Percentiles rank a stretch among this genome's conserved stretches.
phyloP scores from a whole-genome alignment of 1,284 basidiomycete species.

The Rugosomyces carneus region DNA sequence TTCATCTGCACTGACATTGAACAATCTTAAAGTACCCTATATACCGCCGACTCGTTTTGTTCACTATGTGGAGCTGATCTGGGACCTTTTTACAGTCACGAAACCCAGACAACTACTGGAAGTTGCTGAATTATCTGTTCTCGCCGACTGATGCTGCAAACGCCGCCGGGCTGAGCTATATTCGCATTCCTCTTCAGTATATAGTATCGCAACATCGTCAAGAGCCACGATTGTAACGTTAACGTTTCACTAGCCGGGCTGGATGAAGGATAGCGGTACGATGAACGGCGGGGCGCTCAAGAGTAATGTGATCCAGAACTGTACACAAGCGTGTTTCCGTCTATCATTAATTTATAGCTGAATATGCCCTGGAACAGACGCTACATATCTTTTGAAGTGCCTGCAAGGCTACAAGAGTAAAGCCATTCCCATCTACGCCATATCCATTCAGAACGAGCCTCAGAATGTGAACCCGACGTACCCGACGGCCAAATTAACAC shows the following conservation, averaged over 20 bases:
- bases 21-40: constrained; percentile 40
- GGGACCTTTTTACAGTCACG: constrained; percentile 22
- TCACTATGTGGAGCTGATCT: neutral
- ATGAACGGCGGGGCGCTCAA: constrained; percentile 45
- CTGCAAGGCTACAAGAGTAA: constrained; percentile 45
- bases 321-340: constrained; percentile 18
- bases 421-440: constrained; percentile 43
- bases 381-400: constrained; percentile 47
- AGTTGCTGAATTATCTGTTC: constrained; percentile 40
- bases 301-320: constrained; percentile 28
- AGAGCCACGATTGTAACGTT: neutral
- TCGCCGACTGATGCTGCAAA: constrained; percentile 40
- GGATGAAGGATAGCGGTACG: constrained; percentile 46
- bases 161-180: constrained; percentile 43
- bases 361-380: constrained; percentile 28
- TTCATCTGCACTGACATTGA: constrained; percentile 42
- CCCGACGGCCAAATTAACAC: constrained; percentile 28
- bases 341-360: neutral
- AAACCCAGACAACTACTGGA: constrained; percentile 41
- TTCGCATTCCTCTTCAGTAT: constrained; percentile 40
- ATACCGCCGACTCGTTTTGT: neutral
- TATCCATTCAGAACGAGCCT: constrained; percentile 43
- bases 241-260: constrained; percentile 34
- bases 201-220: neutral
- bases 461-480: constrained; percentile 19